Evolutionary conservation across 2,329 filamentous ascomycete species (phyloP), one percentile per base, ranked within the genome.

Genomic region (Iodosphaeria phyllophila): DNA sequence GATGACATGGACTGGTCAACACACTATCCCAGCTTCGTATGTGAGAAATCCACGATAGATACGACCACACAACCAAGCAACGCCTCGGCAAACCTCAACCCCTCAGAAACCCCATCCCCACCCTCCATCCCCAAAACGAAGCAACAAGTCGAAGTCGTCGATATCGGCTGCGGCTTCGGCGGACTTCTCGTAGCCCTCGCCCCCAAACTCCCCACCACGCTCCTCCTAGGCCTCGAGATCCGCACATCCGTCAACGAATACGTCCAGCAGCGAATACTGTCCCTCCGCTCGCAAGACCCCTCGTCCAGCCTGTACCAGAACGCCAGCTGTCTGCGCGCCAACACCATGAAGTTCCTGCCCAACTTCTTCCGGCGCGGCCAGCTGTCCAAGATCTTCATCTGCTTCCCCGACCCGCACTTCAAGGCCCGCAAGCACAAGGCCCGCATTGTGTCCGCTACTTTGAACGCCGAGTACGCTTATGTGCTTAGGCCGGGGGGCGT

Each of bases 281-380:
- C 84, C 4, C 60, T 95, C 11, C 72, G 89, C 4, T 54, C 58
- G 8, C 73, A 84, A 41, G 63, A 67, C 34, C 42, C 53, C 5
- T 53, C 56, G 5, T 44, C 46, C 15, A 48, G 52, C 25, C 49
- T 56, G 23, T 95, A 82, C 48, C 75, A 91, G 43, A 98, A 98
- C 47, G 74, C 86, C 27, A 73, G 77, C 17, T 91, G 82, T 44
- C 58, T 98, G 23, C 74, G 89, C 32, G 79, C 80, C 35, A 98
- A 98, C 55, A 80, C 82, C 5, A 98, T 98, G 89, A 98, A 98
- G 48, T 98, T 95, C 50, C 59, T 98, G n/a, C 86, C 91, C 32
- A 95, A 98, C 46, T 92, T 93, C 60, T 95, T 98, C 59, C 57
- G 53, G 27, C 77, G 74, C 41, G 60, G 54, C 9, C 84, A 93